phyloP scores from a whole-genome alignment of 2,329 filamentous ascomycete genomes.

The Botryotinia globosa region DNA sequence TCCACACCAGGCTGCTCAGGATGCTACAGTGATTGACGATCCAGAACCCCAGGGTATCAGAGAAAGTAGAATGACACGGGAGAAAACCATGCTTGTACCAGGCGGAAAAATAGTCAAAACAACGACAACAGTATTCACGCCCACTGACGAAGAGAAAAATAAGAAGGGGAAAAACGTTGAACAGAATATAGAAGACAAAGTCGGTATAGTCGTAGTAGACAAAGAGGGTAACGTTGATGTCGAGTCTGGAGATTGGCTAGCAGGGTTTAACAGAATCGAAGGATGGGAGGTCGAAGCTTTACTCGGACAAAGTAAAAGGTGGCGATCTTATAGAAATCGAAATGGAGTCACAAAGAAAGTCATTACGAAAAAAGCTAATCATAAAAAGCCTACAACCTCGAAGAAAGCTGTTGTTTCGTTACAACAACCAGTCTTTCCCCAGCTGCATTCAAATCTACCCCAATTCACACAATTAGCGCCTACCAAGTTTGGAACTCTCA shows the following conservation, averaged over 20 bases:
- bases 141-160: background rate
- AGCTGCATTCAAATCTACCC: background rate
- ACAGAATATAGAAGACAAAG: background rate
- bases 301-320: background rate
- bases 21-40: background rate
- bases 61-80: constrained; percentile 19
- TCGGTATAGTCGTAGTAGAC: constrained; percentile 18
- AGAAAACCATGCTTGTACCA: constrained; percentile 16
- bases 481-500: background rate
- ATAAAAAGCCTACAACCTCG: background rate
- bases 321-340: background rate
- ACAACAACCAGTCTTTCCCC: background rate
- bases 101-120: constrained; percentile 11
- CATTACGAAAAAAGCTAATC: background rate
- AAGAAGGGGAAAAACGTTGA: background rate
- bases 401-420: background rate
- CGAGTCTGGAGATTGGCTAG: constrained; percentile 16
- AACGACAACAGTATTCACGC: constrained; percentile 7
- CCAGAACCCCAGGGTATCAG: constrained; percentile 5
- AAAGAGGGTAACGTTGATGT: constrained; percentile 17
- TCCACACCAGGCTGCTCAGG: background rate
- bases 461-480: background rate
- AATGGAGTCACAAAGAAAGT: background rate
- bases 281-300: constrained; percentile 18
- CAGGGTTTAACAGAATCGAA: constrained; percentile 12